These are phyloP conservation scores for Phytophthora kernoviae DNA, from an alignment of 352 stramenopile species.

Conservation along the genomic window DNA sequence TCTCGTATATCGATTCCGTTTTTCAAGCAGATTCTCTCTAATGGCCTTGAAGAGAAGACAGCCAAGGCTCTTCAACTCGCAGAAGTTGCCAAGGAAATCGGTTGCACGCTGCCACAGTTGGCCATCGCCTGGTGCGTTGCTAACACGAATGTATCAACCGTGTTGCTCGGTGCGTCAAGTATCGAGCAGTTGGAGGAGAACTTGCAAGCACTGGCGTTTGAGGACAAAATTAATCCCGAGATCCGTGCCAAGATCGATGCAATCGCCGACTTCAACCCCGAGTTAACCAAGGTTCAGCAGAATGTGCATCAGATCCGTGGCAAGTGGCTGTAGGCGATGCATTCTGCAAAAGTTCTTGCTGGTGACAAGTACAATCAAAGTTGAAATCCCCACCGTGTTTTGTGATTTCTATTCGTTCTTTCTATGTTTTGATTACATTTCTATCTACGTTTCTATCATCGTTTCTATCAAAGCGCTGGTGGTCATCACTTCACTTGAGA, in stretches of 20 bases:
- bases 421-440: too few relatives aligned
- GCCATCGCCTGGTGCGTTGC: constrained; percentile 59
- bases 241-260: constrained; percentile 59
- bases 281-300: constrained; percentile 33
- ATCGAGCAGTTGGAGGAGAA: constrained; percentile 67
- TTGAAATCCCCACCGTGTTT: not conserved
- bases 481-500: constrained; percentile 7
- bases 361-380: too few relatives aligned
- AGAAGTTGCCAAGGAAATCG: constrained; percentile 47
- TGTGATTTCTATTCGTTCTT: not conserved
- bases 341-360: too few relatives aligned
- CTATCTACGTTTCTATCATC: not conserved
- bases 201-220: constrained; percentile 46
- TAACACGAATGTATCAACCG: constrained; percentile 63
- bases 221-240: constrained; percentile 61
- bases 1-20: constrained; percentile 52
- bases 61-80: constrained; percentile 37
- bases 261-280: constrained; percentile 52
- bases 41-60: constrained; percentile 41
- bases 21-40: constrained; percentile 35
- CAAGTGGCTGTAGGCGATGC: constrained; percentile 32
- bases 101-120: constrained; percentile 53
- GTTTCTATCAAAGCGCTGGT: not conserved
- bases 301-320: constrained; percentile 37
- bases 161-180: constrained; percentile 60